Evolutionary conservation across 2,329 filamentous ascomycete species (phyloP).

Genomic region (Scytalidium lignicola): DNA sequence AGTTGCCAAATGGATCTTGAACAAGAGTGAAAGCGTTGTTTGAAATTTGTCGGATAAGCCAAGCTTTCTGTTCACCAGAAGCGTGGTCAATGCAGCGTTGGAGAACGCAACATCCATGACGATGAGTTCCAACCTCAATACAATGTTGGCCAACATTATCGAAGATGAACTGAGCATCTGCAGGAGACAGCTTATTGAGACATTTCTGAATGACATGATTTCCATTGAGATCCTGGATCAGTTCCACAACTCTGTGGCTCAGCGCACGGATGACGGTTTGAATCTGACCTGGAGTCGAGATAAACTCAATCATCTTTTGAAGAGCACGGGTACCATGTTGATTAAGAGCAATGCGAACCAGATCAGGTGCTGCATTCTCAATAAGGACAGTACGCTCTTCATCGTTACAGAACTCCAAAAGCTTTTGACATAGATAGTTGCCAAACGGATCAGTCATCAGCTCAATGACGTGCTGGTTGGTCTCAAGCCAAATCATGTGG

Average conservation of each 20-base stretch:
- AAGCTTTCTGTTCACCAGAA: conserved; percentile 79
- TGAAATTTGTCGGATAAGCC: conserved; percentile 83
- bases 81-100: conserved; percentile 98
- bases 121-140: conserved; percentile 89
- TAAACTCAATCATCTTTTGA: conserved; percentile 99
- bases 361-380: conserved; percentile 78
- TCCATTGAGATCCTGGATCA: conserved; percentile 96
- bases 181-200: conserved; percentile 81
- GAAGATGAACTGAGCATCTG: conserved; percentile 94
- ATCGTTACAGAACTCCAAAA: conserved; percentile 91
- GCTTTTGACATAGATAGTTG: conserved; percentile 98
- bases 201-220: conserved; percentile 99
- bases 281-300: conserved; percentile 80
- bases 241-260: conserved; percentile 76
- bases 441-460: conserved; percentile 99
- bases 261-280: conserved; percentile 83
- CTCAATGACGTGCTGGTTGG: conserved; percentile 88
- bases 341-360: conserved; percentile 92
- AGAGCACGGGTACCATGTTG: conserved; percentile 94
- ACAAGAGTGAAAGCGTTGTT: conserved; percentile 82
- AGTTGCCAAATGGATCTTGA: conserved; percentile 97
- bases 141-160: conserved; percentile 85
- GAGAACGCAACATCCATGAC: conserved; percentile 95
- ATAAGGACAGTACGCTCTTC: conserved; percentile 92
- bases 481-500: conserved; percentile 91